Conservation (phyloP, 2,329 filamentous ascomycete species). For the Immersiporthe knoxdaviesiana region DNA sequence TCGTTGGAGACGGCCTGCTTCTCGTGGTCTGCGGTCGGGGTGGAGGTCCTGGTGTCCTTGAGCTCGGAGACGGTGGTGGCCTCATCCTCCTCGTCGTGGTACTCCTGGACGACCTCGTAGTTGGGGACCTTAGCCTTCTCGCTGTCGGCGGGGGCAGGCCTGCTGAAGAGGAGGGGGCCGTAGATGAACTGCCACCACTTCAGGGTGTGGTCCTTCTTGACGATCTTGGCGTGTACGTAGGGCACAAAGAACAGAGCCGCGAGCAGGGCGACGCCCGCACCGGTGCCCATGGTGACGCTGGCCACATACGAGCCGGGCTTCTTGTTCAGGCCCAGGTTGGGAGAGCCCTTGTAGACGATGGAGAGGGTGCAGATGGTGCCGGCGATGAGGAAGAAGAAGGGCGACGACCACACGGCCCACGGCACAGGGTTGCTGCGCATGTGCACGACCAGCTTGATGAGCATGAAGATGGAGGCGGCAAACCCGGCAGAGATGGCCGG, state of each 20-base stretch:
- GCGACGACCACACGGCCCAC: slow-evolving; percentile 74
- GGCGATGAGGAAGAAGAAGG: slow-evolving; percentile 78
- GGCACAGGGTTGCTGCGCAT: slow-evolving; percentile 70
- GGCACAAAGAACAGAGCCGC: slow-evolving; percentile 75
- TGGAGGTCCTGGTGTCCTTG: slow-evolving; percentile 32
- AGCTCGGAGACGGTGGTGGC: slow-evolving; percentile 30
- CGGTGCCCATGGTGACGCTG: slow-evolving; percentile 66
- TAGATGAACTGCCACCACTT: slow-evolving; percentile 64
- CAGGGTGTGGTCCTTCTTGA: slow-evolving; percentile 69
- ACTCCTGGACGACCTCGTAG: slow-evolving; percentile 76
- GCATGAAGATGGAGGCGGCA: slow-evolving; percentile 37
- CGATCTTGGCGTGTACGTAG: slow-evolving; percentile 66
- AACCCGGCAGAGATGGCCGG: slow-evolving; percentile 66
- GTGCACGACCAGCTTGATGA: slow-evolving; percentile 59
- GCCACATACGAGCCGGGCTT: slow-evolving; percentile 71
- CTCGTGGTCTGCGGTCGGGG: slow-evolving; percentile 42
- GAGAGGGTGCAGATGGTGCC: slow-evolving; percentile 75
- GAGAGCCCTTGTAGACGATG: slow-evolving; percentile 81
- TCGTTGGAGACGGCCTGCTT: slow-evolving; percentile 52
- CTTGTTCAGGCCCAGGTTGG: slow-evolving; percentile 65
- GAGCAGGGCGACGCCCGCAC: slow-evolving; percentile 61
- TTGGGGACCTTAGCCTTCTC: slow-evolving; percentile 68
- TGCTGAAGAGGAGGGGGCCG: slow-evolving; percentile 67
- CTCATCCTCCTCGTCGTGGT: slow-evolving; percentile 51
- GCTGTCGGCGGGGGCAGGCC: slow-evolving; percentile 56